Evolutionary conservation across 257 asterid species (phyloP).

Genomic region (Scutellaria minor): DNA sequence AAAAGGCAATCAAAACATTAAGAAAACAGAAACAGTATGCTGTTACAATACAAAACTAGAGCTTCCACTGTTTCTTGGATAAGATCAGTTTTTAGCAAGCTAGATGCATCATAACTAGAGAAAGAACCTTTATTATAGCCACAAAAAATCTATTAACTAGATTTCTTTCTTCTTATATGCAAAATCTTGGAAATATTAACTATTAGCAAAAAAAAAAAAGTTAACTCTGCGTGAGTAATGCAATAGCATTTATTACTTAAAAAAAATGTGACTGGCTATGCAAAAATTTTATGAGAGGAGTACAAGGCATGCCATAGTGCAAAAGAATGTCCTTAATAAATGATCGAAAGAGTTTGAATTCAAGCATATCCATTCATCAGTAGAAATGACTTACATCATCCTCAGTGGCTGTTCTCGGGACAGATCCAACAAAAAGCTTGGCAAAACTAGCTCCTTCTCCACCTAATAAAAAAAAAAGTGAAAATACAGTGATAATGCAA

Average conservation of each 20-base stretch:
- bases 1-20: slow-evolving; percentile 19
- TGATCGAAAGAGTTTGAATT: not conserved
- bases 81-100: not conserved
- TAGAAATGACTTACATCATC: slow-evolving; percentile 69
- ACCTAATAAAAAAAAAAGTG: slow-evolving; percentile 40
- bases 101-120: not conserved
- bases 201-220: slow-evolving; percentile 1
- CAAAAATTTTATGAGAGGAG: not conserved
- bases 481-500: slow-evolving; percentile 23
- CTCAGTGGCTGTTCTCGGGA: slow-evolving; percentile 85
- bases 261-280: not conserved
- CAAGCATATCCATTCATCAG: slow-evolving; percentile 22
- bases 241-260: slow-evolving; percentile 8
- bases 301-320: slow-evolving; percentile 9
- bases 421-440: slow-evolving; percentile 94
- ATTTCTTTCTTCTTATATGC: not conserved
- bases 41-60: slow-evolving; percentile 14
- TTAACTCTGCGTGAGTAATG: not conserved
- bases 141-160: slow-evolving; percentile 14
- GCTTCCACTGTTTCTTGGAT: slow-evolving; percentile 20
- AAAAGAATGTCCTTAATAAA: not conserved
- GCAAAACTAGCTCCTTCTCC: slow-evolving; percentile 69
- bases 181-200: slow-evolving; percentile 15
- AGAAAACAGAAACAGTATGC: not conserved
- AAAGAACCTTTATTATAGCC: not conserved